Evolutionary conservation across 495 filamentous ascomycete genomes (phyloP).

Genomic region (Penicillium cataractarum): DNA sequence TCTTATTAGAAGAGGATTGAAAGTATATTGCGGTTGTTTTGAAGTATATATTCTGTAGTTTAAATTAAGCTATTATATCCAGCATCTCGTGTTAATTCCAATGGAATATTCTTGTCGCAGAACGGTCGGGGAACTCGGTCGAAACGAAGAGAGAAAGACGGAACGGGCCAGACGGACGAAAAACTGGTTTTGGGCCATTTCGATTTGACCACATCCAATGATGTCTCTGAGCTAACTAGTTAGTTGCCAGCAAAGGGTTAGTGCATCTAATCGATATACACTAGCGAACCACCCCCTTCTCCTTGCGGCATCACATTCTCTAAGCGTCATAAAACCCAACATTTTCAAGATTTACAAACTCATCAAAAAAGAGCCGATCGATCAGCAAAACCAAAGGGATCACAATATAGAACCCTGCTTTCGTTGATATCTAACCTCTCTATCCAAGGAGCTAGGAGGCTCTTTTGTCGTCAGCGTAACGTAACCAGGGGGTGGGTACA

Average conservation of each 20-base stretch:
- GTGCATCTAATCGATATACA: neutral
- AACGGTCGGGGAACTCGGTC: neutral
- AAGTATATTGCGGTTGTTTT: neutral
- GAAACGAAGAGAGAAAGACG: neutral
- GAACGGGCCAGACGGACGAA: neutral
- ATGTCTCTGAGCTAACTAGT: neutral
- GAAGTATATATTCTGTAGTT: neutral
- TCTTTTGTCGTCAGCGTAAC: constrained; percentile 3
- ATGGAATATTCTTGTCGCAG: neutral
- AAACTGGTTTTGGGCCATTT: neutral
- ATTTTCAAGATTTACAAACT: neutral
- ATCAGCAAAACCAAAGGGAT: neutral
- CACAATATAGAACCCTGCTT: neutral
- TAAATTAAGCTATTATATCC: neutral
- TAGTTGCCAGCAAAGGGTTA: neutral
- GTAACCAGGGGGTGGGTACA: neutral
- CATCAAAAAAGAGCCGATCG: neutral
- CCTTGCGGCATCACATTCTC: constrained; percentile 3
- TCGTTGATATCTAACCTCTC: neutral
- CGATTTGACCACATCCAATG: neutral
- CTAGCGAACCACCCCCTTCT: neutral
- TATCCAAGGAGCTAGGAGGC: neutral
- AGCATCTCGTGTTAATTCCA: neutral
- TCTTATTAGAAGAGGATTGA: neutral
- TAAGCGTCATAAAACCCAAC: neutral